Conservation (phyloP, 2,329 filamentous ascomycete species). For the Ambrosiella cleistominuta region DNA sequence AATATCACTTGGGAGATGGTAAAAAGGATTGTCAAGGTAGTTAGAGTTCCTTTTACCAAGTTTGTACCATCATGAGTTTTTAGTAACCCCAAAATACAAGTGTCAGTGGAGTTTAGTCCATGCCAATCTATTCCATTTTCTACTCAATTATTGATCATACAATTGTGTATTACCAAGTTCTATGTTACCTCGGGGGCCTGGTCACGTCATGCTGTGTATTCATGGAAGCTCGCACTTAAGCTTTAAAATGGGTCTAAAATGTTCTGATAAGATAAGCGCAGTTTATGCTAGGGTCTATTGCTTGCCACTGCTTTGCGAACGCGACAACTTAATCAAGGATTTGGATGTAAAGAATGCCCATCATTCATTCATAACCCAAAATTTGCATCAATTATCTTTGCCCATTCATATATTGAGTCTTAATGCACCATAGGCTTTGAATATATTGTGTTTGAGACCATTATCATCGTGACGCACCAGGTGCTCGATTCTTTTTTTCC, state of each 20-base stretch:
- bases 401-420: neutral
- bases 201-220: no score
- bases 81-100: no score
- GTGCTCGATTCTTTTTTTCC: neutral
- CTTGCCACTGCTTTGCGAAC: conserved; percentile 4
- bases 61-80: neutral
- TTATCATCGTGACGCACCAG: no score
- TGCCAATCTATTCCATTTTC: no score
- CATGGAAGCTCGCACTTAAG: neutral
- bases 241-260: conserved; percentile 3
- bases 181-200: no score
- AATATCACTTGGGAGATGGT: conserved; percentile 10
- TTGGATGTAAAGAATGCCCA: neutral
- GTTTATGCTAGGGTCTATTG: neutral
- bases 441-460: no score
- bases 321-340: neutral
- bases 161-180: no score
- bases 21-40: conserved; percentile 8
- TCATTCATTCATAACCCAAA: neutral
- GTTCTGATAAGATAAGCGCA: conserved; percentile 9
- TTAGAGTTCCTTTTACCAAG: conserved; percentile 7
- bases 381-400: neutral
- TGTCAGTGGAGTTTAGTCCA: no score
- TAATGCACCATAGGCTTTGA: no score
- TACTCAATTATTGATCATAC: no score